A percentile compares a stretch with the other conserved stretches of the same genome.
Conservation (phyloP, 106 monocot genomes). For the Acorus calamus region DNA sequence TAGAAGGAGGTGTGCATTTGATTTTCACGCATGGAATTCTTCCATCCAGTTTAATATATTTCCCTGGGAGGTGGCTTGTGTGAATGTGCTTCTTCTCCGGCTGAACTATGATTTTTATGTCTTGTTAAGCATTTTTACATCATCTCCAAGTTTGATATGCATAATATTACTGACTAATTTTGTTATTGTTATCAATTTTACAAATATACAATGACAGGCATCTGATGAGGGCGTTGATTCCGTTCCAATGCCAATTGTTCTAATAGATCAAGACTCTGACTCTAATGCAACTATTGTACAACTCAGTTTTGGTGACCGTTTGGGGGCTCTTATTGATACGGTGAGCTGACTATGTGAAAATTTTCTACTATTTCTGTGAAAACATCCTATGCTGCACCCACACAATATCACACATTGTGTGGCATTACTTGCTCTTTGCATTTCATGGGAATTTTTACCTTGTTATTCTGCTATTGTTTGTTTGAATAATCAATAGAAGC, state of each 20-base stretch:
- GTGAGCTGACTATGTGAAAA: conserved; percentile 16
- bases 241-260: conserved; percentile 72
- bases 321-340: conserved; percentile 89
- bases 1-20: too few relatives aligned
- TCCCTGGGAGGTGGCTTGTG: too few relatives aligned
- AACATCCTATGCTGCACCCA: not conserved
- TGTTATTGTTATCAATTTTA: not conserved
- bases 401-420: too few relatives aligned
- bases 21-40: too few relatives aligned
- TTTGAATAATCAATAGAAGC: too few relatives aligned
- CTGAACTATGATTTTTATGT: too few relatives aligned
- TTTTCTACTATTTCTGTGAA: not conserved
- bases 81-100: too few relatives aligned
- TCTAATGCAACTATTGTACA: conserved; percentile 78
- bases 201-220: conserved; percentile 16
- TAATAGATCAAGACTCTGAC: conserved; percentile 93
- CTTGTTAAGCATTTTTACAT: not conserved
- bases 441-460: too few relatives aligned
- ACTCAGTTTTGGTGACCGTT: conserved; percentile 87
- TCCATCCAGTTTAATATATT: too few relatives aligned
- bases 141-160: not conserved
- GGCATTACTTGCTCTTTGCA: too few relatives aligned
- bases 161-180: not conserved
- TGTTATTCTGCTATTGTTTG: too few relatives aligned
- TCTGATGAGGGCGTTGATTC: conserved; percentile 34